Conservation (phyloP, 148 eudicot species). For the Rhododendron vialii region DNA sequence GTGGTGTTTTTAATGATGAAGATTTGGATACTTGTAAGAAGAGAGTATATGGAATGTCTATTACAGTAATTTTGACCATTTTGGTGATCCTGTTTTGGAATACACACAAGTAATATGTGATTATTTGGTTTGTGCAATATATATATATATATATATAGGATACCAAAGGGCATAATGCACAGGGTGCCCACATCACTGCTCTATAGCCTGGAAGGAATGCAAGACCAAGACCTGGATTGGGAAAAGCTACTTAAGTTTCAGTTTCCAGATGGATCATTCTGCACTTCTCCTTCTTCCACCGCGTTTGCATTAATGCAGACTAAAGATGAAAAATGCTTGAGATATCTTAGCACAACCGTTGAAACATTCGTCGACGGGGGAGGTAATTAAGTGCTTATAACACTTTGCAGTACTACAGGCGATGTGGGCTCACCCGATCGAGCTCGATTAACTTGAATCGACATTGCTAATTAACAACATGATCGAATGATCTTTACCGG, state of each 20-base stretch:
- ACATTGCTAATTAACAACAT: no score
- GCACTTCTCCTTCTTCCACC: slow-evolving; percentile 88
- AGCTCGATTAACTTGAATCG: no score
- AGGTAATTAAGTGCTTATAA: slow-evolving; percentile 36
- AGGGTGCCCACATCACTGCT: slow-evolving; percentile 74
- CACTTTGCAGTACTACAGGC: not conserved
- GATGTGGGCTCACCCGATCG: not conserved
- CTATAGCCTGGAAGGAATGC: slow-evolving; percentile 83
- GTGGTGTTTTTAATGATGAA: not conserved
- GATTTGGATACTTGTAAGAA: not conserved
- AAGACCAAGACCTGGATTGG: slow-evolving; percentile 46
- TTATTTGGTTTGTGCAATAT: not conserved
- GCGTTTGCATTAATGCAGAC: slow-evolving; percentile 87
- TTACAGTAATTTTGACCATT: no score
- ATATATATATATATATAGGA: slow-evolving; percentile 31
- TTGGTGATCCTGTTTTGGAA: no score
- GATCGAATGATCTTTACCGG: no score
- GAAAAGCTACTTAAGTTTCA: slow-evolving; percentile 67
- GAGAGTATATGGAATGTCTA: not conserved
- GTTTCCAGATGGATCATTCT: slow-evolving; percentile 73
- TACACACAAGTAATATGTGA: no score
- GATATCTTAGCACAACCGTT: slow-evolving; percentile 49
- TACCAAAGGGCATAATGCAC: slow-evolving; percentile 75
- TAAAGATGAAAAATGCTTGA: slow-evolving; percentile 55
- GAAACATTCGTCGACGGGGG: slow-evolving; percentile 71